Conservation (phyloP, 306 rosid genomes). For the Fagus crenata region DNA sequence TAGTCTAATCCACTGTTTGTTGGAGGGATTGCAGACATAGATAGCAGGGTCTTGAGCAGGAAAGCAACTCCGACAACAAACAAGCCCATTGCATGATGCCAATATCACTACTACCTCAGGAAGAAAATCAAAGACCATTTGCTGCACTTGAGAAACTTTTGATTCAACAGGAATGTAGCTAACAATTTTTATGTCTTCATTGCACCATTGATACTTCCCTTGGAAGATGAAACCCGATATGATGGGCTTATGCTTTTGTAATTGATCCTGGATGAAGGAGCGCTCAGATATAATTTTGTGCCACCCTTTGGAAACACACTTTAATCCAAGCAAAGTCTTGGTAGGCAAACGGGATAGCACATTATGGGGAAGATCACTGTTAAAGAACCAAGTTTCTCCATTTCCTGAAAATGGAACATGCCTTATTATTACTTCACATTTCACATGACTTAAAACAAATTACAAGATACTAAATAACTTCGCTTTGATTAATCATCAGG, state of each 20-base stretch:
- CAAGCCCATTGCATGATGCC: conserved; percentile 52
- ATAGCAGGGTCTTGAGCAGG: conserved; percentile 36
- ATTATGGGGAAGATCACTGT: conserved; percentile 31
- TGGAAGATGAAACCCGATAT: conserved; percentile 55
- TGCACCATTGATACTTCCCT: conserved; percentile 34
- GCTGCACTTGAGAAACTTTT: conserved; percentile 21
- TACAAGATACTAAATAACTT: too few relatives aligned
- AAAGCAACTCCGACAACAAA: conserved; percentile 57
- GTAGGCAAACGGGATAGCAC: conserved; percentile 45
- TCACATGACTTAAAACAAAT: neutral
- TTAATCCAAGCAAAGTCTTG: conserved; percentile 39
- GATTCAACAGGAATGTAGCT: conserved; percentile 37
- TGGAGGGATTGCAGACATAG: conserved; percentile 63
- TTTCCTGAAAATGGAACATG: conserved; percentile 22
- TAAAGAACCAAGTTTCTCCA: conserved; percentile 30
- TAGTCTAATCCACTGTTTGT: conserved; percentile 41
- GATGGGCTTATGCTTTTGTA: conserved; percentile 9
- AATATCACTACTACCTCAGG: conserved; percentile 52
- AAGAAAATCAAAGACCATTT: conserved; percentile 40
- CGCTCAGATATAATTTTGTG: conserved; percentile 34
- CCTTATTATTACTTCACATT: neutral
- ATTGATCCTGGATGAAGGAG: conserved; percentile 45
- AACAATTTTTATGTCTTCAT: conserved; percentile 39
- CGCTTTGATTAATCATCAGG: too few relatives aligned
- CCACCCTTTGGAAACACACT: conserved; percentile 49